These are phyloP conservation scores for Termitomyces sp. DNA, from an alignment of 1,284 basidiomycete genomes.

Conservation along the genomic window DNA sequence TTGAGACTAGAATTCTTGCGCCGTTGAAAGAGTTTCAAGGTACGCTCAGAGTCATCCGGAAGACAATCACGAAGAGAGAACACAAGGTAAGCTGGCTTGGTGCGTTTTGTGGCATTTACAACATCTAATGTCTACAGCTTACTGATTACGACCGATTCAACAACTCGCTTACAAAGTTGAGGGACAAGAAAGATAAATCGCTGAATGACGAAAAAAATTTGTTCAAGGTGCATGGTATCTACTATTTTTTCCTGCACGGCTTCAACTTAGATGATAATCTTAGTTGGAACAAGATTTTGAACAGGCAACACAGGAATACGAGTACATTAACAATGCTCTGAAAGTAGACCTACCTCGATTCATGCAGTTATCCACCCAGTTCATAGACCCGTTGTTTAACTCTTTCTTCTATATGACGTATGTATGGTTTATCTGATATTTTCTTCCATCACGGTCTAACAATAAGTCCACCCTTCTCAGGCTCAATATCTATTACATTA, in stretches of 20 bases:
- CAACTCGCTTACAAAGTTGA: constrained; percentile 90
- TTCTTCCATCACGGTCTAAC: neutral
- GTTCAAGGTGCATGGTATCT: constrained; percentile 66
- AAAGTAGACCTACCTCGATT: constrained; percentile 93
- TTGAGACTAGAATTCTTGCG: constrained; percentile 81
- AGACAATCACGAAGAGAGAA: constrained; percentile 93
- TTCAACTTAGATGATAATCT: constrained; percentile 9
- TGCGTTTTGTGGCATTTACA: neutral
- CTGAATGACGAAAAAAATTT: constrained; percentile 91
- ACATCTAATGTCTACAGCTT: constrained; percentile 45
- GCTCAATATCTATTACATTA: constrained; percentile 90
- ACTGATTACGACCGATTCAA: constrained; percentile 96
- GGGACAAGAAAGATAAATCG: constrained; percentile 97
- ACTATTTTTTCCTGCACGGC: constrained; percentile 8
- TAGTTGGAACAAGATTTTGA: constrained; percentile 99
- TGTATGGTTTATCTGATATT: constrained; percentile 46
- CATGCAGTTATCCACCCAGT: constrained; percentile 81
- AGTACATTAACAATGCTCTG: constrained; percentile 90
- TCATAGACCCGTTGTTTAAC: constrained; percentile 95
- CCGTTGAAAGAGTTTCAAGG: constrained; percentile 88
- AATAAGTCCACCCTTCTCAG: constrained; percentile 38
- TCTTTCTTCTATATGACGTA: constrained; percentile 99
- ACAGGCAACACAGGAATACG: constrained; percentile 91
- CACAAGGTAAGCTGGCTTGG: constrained; percentile 66
- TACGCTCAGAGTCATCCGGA: constrained; percentile 86